Conservation (phyloP, 176 grass and related monocot genomes). For the Neostapfia colusana region DNA sequence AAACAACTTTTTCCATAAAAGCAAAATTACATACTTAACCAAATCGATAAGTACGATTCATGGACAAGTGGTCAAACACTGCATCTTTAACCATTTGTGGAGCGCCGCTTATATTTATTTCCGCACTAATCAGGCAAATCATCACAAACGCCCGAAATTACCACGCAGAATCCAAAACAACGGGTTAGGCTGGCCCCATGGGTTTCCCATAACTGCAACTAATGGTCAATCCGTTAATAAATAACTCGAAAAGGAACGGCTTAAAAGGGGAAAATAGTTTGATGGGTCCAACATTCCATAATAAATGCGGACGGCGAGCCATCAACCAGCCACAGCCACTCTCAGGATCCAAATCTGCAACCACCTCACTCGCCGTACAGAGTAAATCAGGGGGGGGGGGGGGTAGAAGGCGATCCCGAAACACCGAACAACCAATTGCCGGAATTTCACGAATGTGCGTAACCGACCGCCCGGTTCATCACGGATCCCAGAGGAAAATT, state of each 20-base stretch:
- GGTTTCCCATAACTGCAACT: neutral
- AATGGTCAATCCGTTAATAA: conserved; percentile 5
- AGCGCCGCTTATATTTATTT: neutral
- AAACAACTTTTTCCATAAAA: neutral
- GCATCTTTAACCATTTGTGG: neutral
- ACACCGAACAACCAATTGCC: neutral
- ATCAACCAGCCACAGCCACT: conserved; percentile 1
- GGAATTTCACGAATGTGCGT: conserved; percentile 24
- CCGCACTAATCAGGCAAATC: neutral
- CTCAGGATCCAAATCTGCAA: conserved; percentile 32
- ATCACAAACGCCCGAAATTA: conserved; percentile 4
- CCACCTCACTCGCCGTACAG: neutral
- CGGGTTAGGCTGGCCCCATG: neutral
- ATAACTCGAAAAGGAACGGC: conserved; percentile 22
- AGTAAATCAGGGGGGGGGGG: neutral
- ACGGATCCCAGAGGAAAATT: neutral
- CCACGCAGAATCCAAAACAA: conserved; percentile 12
- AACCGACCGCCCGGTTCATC: neutral
- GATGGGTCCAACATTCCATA: conserved; percentile 35
- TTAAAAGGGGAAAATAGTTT: conserved; percentile 21
- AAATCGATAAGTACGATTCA: neutral
- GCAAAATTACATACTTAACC: neutral
- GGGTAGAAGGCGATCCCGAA: neutral
- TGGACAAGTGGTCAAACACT: neutral
- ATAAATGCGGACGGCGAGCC: conserved; percentile 39